These are phyloP conservation scores for Xanthoconium separans DNA, from an alignment of 1,284 basidiomycete genomes.

Conservation along the genomic window DNA sequence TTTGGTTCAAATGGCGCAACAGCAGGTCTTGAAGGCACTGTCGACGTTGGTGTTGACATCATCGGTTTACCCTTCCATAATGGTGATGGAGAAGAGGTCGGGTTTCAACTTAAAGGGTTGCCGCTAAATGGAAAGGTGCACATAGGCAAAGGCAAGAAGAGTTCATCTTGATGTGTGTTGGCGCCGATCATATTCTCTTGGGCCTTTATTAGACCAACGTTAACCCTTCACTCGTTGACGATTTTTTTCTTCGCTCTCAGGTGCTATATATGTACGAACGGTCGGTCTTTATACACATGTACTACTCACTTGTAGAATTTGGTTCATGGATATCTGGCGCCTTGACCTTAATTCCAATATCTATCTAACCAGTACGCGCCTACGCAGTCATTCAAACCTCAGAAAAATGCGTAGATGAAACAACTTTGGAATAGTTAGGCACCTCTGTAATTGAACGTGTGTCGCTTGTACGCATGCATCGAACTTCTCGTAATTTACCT, in stretches of 20 bases:
- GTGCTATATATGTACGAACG: constrained; percentile 6
- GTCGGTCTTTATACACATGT: constrained; percentile 14
- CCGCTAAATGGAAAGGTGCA: constrained; percentile 67
- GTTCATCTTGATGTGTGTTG: constrained; percentile 2
- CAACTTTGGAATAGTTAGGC: not conserved
- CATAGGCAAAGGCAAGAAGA: constrained; percentile 67
- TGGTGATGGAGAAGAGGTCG: constrained; percentile 36
- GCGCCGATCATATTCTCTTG: not conserved
- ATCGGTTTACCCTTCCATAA: constrained; percentile 57
- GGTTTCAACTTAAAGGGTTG: constrained; percentile 59
- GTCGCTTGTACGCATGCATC: not conserved
- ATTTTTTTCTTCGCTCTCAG: not conserved
- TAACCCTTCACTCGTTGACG: constrained; percentile 7
- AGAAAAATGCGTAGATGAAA: not conserved
- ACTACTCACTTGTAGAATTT: constrained; percentile 20
- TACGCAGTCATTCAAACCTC: not conserved
- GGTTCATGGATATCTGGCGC: not conserved
- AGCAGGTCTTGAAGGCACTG: constrained; percentile 66
- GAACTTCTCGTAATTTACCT: not conserved
- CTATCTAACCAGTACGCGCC: not conserved
- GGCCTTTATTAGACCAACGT: constrained; percentile 3
- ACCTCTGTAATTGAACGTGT: not conserved
- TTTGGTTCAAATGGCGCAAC: constrained; percentile 63
- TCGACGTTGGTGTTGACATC: constrained; percentile 58
- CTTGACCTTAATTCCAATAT: constrained; percentile 7